These are phyloP conservation scores for Cercospora brassicicola DNA, from an alignment of 2,329 filamentous ascomycete genomes.

Conservation along the genomic window DNA sequence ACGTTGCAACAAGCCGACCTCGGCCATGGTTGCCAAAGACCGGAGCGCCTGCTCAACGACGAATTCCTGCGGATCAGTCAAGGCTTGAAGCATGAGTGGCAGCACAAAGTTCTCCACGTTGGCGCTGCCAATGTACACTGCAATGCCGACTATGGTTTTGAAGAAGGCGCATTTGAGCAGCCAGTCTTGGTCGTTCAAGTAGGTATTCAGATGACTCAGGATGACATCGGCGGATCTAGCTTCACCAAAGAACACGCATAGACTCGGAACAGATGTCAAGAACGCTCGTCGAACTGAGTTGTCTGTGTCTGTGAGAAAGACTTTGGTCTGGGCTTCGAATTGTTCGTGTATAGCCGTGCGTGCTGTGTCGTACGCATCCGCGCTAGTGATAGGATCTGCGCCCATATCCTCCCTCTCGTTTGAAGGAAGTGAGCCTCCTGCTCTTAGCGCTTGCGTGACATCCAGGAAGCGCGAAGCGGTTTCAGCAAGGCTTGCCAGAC, in stretches of 20 bases:
- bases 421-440: constrained; percentile 76
- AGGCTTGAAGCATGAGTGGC: constrained; percentile 90
- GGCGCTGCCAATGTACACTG: constrained; percentile 82
- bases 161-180: constrained; percentile 96
- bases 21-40: constrained; percentile 83
- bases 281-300: constrained; percentile 87
- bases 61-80: constrained; percentile 90
- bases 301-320: constrained; percentile 82
- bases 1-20: constrained; percentile 81
- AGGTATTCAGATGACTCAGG: constrained; percentile 92
- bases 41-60: constrained; percentile 89
- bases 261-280: constrained; percentile 81
- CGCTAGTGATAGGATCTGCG: constrained; percentile 66
- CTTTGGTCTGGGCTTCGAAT: constrained; percentile 86
- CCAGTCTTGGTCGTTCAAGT: constrained; percentile 95
- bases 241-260: constrained; percentile 93
- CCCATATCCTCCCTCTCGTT: constrained; percentile 76
- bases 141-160: constrained; percentile 89
- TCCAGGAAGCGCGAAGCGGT: constrained; percentile 84
- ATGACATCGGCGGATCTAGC: constrained; percentile 94
- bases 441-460: constrained; percentile 82
- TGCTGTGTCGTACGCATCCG: constrained; percentile 76
- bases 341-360: constrained; percentile 76
- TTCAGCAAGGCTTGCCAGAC: constrained; percentile 81
- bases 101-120: constrained; percentile 93